A percentile compares a stretch with the other conserved stretches of the same genome.
Evolutionary conservation across 176 grass and related monocot genomes (phyloP).

Genomic region (Carex parvula): DNA sequence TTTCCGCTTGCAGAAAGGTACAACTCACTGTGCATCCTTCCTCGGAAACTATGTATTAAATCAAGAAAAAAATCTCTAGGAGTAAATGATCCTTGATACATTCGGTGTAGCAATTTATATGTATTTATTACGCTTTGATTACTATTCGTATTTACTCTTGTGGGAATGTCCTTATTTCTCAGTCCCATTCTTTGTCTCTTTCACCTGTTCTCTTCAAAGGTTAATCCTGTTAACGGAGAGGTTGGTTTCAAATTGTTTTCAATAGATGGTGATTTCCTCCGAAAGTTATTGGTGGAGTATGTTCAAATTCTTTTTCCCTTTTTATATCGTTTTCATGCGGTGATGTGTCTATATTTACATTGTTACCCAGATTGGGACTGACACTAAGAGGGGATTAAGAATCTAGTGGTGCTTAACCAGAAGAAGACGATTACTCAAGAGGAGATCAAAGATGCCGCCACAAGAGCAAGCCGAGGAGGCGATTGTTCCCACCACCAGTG

Average conservation of each 20-base stretch:
- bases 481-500: not conserved
- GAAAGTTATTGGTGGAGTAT: not conserved
- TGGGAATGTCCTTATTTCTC: not conserved
- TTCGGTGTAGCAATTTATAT: not conserved
- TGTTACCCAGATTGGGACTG: not conserved
- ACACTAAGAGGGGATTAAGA: not conserved
- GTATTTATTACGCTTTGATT: not conserved
- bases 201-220: not conserved
- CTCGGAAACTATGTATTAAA: constrained; percentile 1
- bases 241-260: not conserved
- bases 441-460: constrained; percentile 18
- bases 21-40: not conserved
- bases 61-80: not conserved
- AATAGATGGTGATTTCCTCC: not conserved
- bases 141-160: not conserved
- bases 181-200: not conserved
- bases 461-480: constrained; percentile 36
- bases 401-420: not conserved
- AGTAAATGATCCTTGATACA: constrained; percentile 3
- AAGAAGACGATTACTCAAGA: not conserved
- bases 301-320: constrained; percentile 4
- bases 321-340: constrained; percentile 8
- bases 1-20: constrained; percentile 12
- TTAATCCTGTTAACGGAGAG: not conserved
- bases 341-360: constrained; percentile 14